These are phyloP conservation scores for Fusarium sp. DNA, from an alignment of 2,329 filamentous ascomycete genomes.

Conservation along the genomic window DNA sequence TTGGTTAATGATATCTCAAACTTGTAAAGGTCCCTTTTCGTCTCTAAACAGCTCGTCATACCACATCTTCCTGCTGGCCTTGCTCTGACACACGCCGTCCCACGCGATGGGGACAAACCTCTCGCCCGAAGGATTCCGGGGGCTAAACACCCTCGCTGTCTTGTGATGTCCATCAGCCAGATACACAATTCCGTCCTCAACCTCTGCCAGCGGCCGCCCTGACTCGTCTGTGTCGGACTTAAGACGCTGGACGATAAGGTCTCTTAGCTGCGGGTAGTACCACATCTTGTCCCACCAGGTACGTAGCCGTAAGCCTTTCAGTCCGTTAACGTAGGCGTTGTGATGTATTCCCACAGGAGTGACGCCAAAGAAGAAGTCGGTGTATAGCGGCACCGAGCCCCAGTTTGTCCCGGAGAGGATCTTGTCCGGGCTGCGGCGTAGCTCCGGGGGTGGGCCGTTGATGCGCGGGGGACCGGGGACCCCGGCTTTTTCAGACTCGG, in stretches of 20 bases:
- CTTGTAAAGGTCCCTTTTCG: constrained; percentile 44
- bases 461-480: constrained; percentile 47
- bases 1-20: not conserved
- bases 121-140: constrained; percentile 12
- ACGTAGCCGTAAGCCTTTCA: constrained; percentile 47
- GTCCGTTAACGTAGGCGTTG: constrained; percentile 49
- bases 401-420: constrained; percentile 41
- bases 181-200: constrained; percentile 36
- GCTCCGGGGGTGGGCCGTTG: constrained; percentile 43
- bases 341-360: constrained; percentile 53
- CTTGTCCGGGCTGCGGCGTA: constrained; percentile 25
- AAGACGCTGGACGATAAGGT: constrained; percentile 45
- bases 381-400: constrained; percentile 50
- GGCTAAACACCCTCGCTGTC: constrained; percentile 41
- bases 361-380: constrained; percentile 52
- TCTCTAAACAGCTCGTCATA: constrained; percentile 51
- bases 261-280: constrained; percentile 49
- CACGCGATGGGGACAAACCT: constrained; percentile 44
- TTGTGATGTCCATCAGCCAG: constrained; percentile 24
- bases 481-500: constrained; percentile 46
- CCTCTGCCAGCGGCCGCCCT: constrained; percentile 37
- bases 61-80: constrained; percentile 41
- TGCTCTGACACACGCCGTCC: constrained; percentile 51
- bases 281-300: constrained; percentile 53
- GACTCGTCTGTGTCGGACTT: not conserved